Percentiles rank a stretch among this genome's conserved stretches.
Conservation (phyloP, 106 monocot genomes). For the Dendrobium officinale region DNA sequence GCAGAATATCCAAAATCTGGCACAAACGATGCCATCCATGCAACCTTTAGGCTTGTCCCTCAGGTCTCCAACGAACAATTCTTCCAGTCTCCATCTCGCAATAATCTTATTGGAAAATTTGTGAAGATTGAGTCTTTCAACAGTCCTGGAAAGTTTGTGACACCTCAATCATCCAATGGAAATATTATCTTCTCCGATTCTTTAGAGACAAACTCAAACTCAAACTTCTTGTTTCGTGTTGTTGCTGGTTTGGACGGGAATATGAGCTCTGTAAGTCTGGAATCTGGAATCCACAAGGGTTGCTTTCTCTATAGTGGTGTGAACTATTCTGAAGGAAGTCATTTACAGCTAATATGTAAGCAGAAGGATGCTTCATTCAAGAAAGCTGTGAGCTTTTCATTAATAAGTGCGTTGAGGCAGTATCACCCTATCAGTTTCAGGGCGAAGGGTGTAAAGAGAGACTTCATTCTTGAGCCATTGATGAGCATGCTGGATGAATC, state of each 20-base stretch:
- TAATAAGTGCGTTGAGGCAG: conserved; percentile 24
- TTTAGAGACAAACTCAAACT: not conserved
- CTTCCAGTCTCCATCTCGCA: not conserved
- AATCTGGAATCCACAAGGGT: conserved; percentile 30
- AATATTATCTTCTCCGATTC: conserved; percentile 21
- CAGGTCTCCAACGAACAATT: conserved; percentile 9
- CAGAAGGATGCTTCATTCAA: conserved; percentile 8
- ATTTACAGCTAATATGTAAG: conserved; percentile 30
- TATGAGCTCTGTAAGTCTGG: conserved; percentile 38
- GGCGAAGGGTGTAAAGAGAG: conserved; percentile 39
- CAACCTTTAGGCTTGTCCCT: conserved; percentile 55
- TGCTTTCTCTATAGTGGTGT: conserved; percentile 50
- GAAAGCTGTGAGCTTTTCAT: conserved; percentile 38
- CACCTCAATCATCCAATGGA: conserved; percentile 27
- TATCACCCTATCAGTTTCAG: conserved; percentile 73
- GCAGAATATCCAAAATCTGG: conserved; percentile 37
- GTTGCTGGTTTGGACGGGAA: conserved; percentile 52
- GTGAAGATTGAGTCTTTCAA: conserved; percentile 73
- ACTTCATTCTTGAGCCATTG: conserved; percentile 59
- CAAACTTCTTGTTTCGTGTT: conserved; percentile 30
- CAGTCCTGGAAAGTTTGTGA: conserved; percentile 57
- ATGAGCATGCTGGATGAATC: conserved; percentile 56
- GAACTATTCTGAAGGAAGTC: conserved; percentile 10
- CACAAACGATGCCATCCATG: conserved; percentile 50
- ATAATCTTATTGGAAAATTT: not conserved